Conservation (phyloP, 306 rosid species). For the Gillenia trifoliata region DNA sequence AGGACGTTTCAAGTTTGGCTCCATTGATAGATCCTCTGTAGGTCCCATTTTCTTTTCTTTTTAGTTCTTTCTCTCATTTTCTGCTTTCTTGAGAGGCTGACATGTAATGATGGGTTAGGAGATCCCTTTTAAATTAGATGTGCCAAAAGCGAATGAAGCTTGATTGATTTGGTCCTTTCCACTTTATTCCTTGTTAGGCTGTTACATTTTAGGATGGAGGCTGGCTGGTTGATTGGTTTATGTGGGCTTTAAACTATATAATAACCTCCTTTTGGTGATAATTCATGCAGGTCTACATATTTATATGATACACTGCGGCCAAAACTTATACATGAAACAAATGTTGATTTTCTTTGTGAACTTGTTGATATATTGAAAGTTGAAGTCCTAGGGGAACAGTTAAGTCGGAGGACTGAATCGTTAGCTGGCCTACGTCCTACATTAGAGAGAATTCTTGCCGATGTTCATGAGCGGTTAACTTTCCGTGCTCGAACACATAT, state of each 20-base stretch:
- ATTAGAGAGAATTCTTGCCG: slow-evolving; percentile 90
- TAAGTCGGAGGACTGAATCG: slow-evolving; percentile 70
- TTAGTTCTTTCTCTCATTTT: too few relatives aligned
- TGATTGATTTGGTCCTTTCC: neutral
- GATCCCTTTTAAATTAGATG: neutral
- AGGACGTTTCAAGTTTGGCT: slow-evolving; percentile 87
- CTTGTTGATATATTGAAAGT: slow-evolving; percentile 93
- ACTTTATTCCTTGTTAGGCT: neutral
- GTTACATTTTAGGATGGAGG: neutral
- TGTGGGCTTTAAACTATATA: neutral
- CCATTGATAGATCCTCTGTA: slow-evolving; percentile 95
- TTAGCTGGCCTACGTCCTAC: slow-evolving; percentile 84
- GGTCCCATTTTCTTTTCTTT: slow-evolving; percentile 29
- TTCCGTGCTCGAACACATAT: slow-evolving; percentile 95
- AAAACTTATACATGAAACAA: slow-evolving; percentile 91
- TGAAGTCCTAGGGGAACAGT: slow-evolving; percentile 87
- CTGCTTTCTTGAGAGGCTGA: neutral
- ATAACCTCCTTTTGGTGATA: neutral
- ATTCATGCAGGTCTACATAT: slow-evolving; percentile 75
- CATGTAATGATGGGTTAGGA: neutral
- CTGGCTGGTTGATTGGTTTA: neutral
- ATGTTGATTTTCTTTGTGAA: slow-evolving; percentile 86
- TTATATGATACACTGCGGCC: slow-evolving; percentile 92
- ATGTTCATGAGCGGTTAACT: slow-evolving; percentile 92
- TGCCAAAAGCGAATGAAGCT: neutral